Evolutionary conservation across 2,329 filamentous ascomycete species (phyloP), one percentile per base, ranked within the genome.

Genomic region (Aspergillus intermedius): DNA sequence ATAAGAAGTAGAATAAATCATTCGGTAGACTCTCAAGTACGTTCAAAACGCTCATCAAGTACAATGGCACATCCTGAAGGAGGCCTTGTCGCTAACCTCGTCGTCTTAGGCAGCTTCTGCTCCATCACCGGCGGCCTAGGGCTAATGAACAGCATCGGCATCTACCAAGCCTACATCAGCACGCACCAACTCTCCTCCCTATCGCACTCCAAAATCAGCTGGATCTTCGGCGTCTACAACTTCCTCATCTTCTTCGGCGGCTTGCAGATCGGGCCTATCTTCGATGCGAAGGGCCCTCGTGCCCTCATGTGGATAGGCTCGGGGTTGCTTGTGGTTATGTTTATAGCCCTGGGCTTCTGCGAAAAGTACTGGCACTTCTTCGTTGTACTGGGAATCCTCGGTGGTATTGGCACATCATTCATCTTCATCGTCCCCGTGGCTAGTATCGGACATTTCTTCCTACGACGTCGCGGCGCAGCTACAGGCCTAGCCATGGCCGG

Each of bases 361-460:
- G 41, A 39, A 48, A 57, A 57, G n/a, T 74, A 69, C 54, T 75
- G 66, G 62, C 73, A 75, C 30, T 68, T 74, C 50, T 56, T 74
- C 4, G 55, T 74, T 1, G 66, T 63, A 12, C 66, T 66, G 43
- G 65, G 67, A 1, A 51, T 75, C 2, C 50, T 74, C 0, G 67
- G 65, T 10, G 73, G 71, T 0, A 54, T 69, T 1, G 61, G 66
- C 0, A 64, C 62, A 1, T 69, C 69, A 0, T 61, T 72, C 49
- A 54, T 72, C 37, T 67, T 68, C 22, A 72, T 66, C 3, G 67
- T 60, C 3, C 56, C 59, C 10, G 46, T 59, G 4, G 51, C 55
- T 0, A 49, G 35, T 10, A 49, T 59, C 40, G 54, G 46, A 9
- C 67, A 69, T 44, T 69, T 60, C 59, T 70, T 70, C 54, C 56